Conservation (phyloP, 1,284 basidiomycete species). For the Ustilago xerochloae region DNA sequence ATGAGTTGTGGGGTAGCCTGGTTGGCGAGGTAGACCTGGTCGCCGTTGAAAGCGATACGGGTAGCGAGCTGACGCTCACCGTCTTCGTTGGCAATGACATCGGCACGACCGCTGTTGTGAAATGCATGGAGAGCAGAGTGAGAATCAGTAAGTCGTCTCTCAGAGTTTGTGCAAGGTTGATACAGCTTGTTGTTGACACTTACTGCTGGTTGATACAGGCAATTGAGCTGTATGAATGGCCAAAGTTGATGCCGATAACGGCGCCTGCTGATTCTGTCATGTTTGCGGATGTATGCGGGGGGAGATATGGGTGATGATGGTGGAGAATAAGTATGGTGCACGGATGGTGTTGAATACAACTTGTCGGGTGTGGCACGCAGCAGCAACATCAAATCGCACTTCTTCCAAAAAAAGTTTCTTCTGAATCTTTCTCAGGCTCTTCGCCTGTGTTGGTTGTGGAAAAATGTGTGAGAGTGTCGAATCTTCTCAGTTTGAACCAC, state of each 20-base stretch:
- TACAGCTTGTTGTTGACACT: conserved; percentile 33
- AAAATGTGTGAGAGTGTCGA: not conserved
- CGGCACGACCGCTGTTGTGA: conserved; percentile 59
- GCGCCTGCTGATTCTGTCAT: conserved; percentile 66
- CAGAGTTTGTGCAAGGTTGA: not conserved
- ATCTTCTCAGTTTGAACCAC: conserved; percentile 4
- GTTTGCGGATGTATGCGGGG: conserved; percentile 12
- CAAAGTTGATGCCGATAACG: conserved; percentile 92
- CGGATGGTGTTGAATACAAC: not conserved
- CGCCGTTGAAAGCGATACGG: conserved; percentile 85
- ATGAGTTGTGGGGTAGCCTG: conserved; percentile 94
- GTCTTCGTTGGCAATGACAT: conserved; percentile 93
- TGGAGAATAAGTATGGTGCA: not conserved
- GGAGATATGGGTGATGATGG: not conserved
- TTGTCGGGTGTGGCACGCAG: not conserved
- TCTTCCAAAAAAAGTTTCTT: conserved; percentile 26
- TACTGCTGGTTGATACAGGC: conserved; percentile 92
- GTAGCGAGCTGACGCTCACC: conserved; percentile 98
- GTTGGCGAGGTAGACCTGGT: conserved; percentile 84
- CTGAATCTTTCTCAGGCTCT: not conserved
- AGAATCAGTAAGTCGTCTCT: conserved; percentile 5
- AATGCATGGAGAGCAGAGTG: not conserved
- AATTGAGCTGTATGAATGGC: conserved; percentile 93
- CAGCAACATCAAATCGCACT: not conserved
- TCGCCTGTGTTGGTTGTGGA: not conserved